phyloP scores from a whole-genome alignment of 148 eudicot genomes.

The Rhododendron kiyosumense region DNA sequence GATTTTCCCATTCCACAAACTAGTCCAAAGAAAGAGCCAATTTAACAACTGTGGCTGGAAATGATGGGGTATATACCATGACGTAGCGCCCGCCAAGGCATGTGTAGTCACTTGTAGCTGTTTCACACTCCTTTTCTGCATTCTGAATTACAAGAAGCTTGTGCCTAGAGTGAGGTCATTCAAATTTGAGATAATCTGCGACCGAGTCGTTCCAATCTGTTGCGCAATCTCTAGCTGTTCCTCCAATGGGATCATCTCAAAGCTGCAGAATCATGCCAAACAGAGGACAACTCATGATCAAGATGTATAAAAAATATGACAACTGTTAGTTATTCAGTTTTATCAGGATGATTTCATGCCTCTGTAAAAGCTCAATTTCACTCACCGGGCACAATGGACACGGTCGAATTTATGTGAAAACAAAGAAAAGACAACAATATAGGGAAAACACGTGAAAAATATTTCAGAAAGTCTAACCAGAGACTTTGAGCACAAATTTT shows the following conservation, averaged over 20 bases:
- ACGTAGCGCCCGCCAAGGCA: background rate
- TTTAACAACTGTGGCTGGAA: background rate
- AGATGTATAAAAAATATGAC: background rate
- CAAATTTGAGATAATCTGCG: conserved; percentile 72
- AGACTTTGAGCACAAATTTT: too few species aligned
- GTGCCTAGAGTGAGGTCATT: conserved; percentile 79
- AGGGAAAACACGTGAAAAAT: background rate
- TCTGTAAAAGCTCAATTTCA: background rate
- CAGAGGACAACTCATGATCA: background rate
- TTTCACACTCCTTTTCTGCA: background rate
- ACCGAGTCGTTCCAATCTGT: conserved; percentile 88
- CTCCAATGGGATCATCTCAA: conserved; percentile 83
- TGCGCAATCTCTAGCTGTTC: conserved; percentile 89
- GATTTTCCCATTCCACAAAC: background rate
- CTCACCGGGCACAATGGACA: background rate
- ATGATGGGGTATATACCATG: background rate
- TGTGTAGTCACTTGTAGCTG: background rate
- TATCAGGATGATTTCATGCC: background rate
- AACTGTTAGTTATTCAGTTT: background rate
- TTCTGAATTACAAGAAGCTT: conserved; percentile 66
- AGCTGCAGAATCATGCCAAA: conserved; percentile 39
- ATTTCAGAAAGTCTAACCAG: too few species aligned
- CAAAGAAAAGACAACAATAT: background rate
- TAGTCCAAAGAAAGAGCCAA: background rate
- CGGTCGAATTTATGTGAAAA: background rate